Percentiles rank a stretch among this genome's conserved stretches.
Conservation (phyloP, 2,329 filamentous ascomycete species). For the Penicillium aurantiogriseum region DNA sequence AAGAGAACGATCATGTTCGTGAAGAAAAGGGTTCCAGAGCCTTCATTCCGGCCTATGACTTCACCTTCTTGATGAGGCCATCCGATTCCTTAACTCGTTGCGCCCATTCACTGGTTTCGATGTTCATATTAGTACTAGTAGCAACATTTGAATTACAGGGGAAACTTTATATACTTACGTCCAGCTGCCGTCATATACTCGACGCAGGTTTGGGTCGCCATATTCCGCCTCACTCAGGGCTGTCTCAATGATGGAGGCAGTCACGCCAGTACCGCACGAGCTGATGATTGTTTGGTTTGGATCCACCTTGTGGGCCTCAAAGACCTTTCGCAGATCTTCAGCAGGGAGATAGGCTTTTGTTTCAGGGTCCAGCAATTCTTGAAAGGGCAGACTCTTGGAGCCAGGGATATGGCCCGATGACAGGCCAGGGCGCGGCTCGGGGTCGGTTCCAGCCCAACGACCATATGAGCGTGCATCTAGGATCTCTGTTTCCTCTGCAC, state of each 20-base stretch:
- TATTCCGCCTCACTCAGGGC: constrained; percentile 77
- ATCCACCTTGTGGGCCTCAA: constrained; percentile 77
- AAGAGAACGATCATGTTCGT: background rate
- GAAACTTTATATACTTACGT: constrained; percentile 66
- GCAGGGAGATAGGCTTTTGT: constrained; percentile 76
- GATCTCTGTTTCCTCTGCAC: constrained; percentile 78
- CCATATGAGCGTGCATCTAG: constrained; percentile 80
- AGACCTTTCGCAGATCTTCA: constrained; percentile 70
- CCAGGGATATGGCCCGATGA: constrained; percentile 90
- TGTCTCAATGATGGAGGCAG: constrained; percentile 84
- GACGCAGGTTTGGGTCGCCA: constrained; percentile 64
- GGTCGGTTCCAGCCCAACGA: constrained; percentile 76
- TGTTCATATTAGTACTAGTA: constrained; percentile 1
- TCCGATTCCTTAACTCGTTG: constrained; percentile 48
- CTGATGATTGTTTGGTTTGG: constrained; percentile 77
- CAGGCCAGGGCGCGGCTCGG: constrained; percentile 82
- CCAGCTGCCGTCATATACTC: constrained; percentile 95
- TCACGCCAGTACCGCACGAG: constrained; percentile 91
- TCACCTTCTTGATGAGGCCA: constrained; percentile 45
- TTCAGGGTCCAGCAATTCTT: constrained; percentile 73
- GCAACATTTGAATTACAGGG: background rate
- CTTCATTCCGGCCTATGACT: constrained; percentile 12
- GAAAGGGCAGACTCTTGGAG: constrained; percentile 78
- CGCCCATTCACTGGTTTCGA: constrained; percentile 48
- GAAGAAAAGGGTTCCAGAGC: background rate